Evolutionary conservation across 2,329 filamentous ascomycete species (phyloP), one percentile per base, ranked within the genome.

Genomic region (Penicillium vulpinum): DNA sequence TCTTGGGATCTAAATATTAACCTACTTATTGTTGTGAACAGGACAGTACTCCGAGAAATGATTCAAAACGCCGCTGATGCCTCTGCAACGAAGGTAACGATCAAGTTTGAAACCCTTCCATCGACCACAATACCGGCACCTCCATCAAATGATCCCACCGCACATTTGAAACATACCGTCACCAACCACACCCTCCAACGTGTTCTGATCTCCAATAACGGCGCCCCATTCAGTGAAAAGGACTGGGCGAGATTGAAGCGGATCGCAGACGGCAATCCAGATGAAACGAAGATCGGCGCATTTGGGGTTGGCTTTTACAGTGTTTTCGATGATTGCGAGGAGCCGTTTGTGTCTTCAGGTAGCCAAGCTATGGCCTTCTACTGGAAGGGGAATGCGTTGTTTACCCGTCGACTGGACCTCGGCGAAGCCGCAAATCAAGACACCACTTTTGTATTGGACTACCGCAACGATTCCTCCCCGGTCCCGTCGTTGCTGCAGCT

Each of bases 221-320:
- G 94, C 35, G 84, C 91, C 62, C 84, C 91, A 0, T 99, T 99
- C 70, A 89, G 86, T 50, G 85, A 89, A 67, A 95, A 92, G 18
- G 94, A 99, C 75, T 99, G 94, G 94, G 87, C 87, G 44, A 85
- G 94, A 52, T 74, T 99, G 62, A 97, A 97, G 80, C 87, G 93
- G 59, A 99, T 99, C 61, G 95, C 94, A n/a, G 94, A 99, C 74
- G 95, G 94, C 45, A 99, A 99, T 70, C 94, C 94, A 0, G 94
- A 99, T 73, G 94, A 99, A 77, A 97, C 92, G 45, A 99, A 99
- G 80, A 99, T 99, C 67, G 94, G 94, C 53, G 95, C 94, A 4
- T 99, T 99, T 73, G 94, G 94, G 64, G 94, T 99, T 31, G 94
- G 94, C 2, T 99, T 99, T 78, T 99, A 99, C 81, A 96, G 91